Evolutionary conservation across 2,329 filamentous ascomycete species (phyloP).

Genomic region (Didymella sp.): DNA sequence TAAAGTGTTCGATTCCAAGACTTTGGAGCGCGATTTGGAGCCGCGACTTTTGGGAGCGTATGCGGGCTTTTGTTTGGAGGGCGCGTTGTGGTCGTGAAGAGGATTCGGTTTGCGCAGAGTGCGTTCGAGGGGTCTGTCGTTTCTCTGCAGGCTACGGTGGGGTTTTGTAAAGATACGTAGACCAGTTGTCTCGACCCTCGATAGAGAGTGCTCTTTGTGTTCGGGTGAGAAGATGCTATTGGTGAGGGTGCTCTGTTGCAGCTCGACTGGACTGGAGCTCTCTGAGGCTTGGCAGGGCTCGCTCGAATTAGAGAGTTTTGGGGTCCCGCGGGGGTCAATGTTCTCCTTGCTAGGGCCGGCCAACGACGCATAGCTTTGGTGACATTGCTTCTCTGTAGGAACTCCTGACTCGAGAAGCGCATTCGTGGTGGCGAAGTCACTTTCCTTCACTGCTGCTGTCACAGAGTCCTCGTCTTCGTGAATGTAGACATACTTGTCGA

Average conservation of each 20-base stretch:
- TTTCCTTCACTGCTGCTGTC: background rate
- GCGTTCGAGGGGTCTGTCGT: background rate
- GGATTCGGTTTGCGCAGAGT: background rate
- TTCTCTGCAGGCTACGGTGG: background rate
- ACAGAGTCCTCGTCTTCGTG: conserved; percentile 14
- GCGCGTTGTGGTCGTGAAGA: background rate
- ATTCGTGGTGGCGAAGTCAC: background rate
- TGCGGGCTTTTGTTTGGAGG: background rate
- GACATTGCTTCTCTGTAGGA: background rate
- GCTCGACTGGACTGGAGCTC: conserved; percentile 8
- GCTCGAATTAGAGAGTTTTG: conserved; percentile 27
- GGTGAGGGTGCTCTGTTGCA: conserved; percentile 20
- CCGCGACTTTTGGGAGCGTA: background rate
- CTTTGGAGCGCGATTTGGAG: background rate
- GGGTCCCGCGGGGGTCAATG: conserved; percentile 25
- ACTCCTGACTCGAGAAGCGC: background rate
- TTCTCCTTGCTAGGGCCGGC: conserved; percentile 17
- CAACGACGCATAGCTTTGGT: background rate
- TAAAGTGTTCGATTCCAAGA: background rate
- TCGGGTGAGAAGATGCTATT: conserved; percentile 14
- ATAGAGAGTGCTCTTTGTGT: conserved; percentile 1
- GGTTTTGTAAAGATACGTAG: background rate
- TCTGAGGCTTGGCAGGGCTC: conserved; percentile 25
- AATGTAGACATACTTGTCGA: conserved; percentile 23
- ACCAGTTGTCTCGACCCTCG: background rate